A percentile compares a stretch with the other conserved stretches of the same genome.
Conservation (phyloP, 108 stramenopile genomes). For the Cyclostephanos invisitatus region DNA sequence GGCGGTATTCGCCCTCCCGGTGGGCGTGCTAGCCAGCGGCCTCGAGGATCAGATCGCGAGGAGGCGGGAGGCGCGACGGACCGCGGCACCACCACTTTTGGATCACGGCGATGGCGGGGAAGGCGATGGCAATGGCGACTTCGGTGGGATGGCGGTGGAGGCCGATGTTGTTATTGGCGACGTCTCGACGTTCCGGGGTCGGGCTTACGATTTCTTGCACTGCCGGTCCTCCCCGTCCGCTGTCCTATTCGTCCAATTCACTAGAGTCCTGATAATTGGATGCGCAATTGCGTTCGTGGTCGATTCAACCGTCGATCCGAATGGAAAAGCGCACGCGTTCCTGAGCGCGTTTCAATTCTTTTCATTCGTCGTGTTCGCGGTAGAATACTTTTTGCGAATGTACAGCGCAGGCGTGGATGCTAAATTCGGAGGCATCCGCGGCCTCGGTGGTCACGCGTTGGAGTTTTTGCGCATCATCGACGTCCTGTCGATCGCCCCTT, state of each 20-base stretch:
- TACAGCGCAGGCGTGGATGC: conserved; percentile 63
- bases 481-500: conserved; percentile 74
- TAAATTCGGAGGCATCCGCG: conserved; percentile 41
- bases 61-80: conserved; percentile 28
- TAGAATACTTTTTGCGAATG: conserved; percentile 65
- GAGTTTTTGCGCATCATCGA: conserved; percentile 78
- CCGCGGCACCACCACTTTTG: not conserved
- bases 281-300: conserved; percentile 73
- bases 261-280: conserved; percentile 62
- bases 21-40: conserved; percentile 86
- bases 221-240: conserved; percentile 38
- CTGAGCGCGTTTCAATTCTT: conserved; percentile 66
- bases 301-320: conserved; percentile 50
- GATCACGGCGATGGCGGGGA: conserved; percentile 24
- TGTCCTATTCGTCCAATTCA: conserved; percentile 51
- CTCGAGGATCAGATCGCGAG: conserved; percentile 80
- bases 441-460: conserved; percentile 41
- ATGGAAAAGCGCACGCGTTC: conserved; percentile 23
- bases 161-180: conserved; percentile 36
- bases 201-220: conserved; percentile 69
- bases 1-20: conserved; percentile 89
- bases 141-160: conserved; percentile 9
- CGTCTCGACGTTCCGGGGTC: conserved; percentile 41
- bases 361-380: conserved; percentile 69
- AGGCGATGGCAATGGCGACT: not conserved